Conservation (phyloP, 495 filamentous ascomycete species). For the Cercophora sp. region DNA sequence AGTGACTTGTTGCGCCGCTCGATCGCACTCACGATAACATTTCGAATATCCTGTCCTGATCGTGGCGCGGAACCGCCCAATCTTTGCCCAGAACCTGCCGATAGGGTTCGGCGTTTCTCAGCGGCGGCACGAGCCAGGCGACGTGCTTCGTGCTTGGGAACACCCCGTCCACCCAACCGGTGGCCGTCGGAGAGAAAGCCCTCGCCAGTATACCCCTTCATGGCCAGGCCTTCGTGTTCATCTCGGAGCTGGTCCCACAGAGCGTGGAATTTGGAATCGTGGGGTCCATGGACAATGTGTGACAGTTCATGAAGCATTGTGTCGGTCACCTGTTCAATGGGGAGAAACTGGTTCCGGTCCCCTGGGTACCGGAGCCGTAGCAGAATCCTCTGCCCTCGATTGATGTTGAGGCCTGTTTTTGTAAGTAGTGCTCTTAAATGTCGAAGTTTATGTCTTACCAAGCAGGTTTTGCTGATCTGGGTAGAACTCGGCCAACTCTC, state of each 20-base stretch:
- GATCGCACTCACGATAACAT: constrained; percentile 68
- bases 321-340: constrained; percentile 73
- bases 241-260: constrained; percentile 86
- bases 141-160: constrained; percentile 72
- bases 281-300: constrained; percentile 81
- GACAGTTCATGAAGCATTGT: constrained; percentile 96
- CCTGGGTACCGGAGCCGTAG: constrained; percentile 75
- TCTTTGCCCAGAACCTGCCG: constrained; percentile 63
- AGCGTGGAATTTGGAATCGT: constrained; percentile 76
- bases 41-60: constrained; percentile 68
- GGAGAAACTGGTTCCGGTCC: constrained; percentile 74
- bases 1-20: constrained; percentile 60
- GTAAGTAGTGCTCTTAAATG: background rate
- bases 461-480: constrained; percentile 70
- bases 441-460: constrained; percentile 40
- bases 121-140: constrained; percentile 72
- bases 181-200: constrained; percentile 77
- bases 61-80: constrained; percentile 62
- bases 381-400: constrained; percentile 72
- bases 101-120: constrained; percentile 60
- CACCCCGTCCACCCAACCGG: constrained; percentile 55
- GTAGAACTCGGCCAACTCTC: constrained; percentile 78
- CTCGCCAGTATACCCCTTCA: constrained; percentile 89
- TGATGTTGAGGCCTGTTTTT: constrained; percentile 65
- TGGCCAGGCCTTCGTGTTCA: constrained; percentile 68